These are phyloP conservation scores for Aphanomyces stellatus DNA, from an alignment of 352 stramenopile genomes.

Conservation along the genomic window DNA sequence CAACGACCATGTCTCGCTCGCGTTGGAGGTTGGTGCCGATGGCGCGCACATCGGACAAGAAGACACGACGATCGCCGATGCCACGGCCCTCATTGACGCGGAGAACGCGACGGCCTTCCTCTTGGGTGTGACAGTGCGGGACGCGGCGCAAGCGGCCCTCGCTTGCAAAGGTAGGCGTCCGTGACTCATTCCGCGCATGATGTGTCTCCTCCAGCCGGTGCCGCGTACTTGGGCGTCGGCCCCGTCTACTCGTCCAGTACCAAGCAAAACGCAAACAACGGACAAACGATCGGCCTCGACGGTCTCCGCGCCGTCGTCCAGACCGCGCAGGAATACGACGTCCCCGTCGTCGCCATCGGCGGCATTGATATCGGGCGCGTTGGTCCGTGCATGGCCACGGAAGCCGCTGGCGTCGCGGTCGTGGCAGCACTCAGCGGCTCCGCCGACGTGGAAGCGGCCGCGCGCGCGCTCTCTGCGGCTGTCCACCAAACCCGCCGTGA, in stretches of 20 bases:
- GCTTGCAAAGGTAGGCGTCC: constrained; percentile 27
- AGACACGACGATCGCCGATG: constrained; percentile 25
- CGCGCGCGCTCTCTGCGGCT: too few species aligned
- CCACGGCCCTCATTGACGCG: constrained; percentile 16
- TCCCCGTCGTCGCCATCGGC: constrained; percentile 48
- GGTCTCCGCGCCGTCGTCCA: constrained; percentile 27
- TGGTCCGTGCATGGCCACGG: constrained; percentile 31
- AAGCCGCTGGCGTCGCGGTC: constrained; percentile 36
- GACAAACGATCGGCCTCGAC: constrained; percentile 33
- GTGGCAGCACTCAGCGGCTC: constrained; percentile 40
- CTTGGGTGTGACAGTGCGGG: constrained; percentile 43
- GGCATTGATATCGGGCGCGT: constrained; percentile 32
- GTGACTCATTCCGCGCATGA: not conserved
- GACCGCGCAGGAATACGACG: constrained; percentile 20
- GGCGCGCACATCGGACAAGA: constrained; percentile 48
- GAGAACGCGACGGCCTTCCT: constrained; percentile 26
- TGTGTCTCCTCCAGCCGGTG: constrained; percentile 22
- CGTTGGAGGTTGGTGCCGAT: constrained; percentile 36
- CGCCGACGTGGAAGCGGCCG: constrained; percentile 23
- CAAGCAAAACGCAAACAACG: constrained; percentile 47
- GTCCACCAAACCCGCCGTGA: too few species aligned
- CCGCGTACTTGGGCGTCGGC: constrained; percentile 40
- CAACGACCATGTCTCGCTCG: constrained; percentile 44
- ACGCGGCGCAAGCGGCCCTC: constrained; percentile 30
- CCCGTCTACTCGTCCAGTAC: constrained; percentile 45